phyloP scores from a whole-genome alignment of 768 basidiomycete species.

The Podaxis pistillaris region DNA sequence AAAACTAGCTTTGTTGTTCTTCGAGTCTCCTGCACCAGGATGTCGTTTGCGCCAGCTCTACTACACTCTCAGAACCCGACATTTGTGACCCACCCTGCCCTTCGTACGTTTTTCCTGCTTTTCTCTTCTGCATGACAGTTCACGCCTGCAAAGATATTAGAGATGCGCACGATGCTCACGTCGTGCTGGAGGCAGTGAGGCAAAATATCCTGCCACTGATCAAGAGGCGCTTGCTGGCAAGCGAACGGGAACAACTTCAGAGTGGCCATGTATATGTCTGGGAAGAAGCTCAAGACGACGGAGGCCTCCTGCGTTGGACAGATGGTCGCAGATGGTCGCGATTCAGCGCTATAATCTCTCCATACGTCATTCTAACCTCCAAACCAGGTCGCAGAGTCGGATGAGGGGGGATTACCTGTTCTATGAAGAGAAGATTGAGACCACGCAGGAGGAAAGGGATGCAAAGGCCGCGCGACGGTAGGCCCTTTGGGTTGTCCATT shows the following conservation, averaged over 20 bases:
- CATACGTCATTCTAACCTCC: conserved; percentile 1
- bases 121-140: background rate
- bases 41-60: conserved; percentile 9
- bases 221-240: conserved; percentile 64
- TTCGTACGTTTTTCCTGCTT: conserved; percentile 34
- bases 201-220: conserved; percentile 68
- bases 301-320: conserved; percentile 71
- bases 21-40: conserved; percentile 4
- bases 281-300: conserved; percentile 82
- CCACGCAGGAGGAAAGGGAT: conserved; percentile 75
- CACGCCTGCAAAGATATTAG: conserved; percentile 54
- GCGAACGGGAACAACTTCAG: conserved; percentile 63
- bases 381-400: conserved; percentile 73
- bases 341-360: background rate
- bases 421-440: conserved; percentile 82
- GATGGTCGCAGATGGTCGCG: conserved; percentile 75
- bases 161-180: conserved; percentile 77
- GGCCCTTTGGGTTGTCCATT: conserved; percentile 15
- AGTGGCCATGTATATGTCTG: conserved; percentile 84
- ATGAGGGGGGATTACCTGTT: conserved; percentile 84
- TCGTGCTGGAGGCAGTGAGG: conserved; percentile 75
- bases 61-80: conserved; percentile 24
- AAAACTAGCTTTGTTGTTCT: conserved; percentile 14
- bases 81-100: conserved; percentile 46
- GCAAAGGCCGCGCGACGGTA: conserved; percentile 78